Evolutionary conservation across 441 rosid species (phyloP).

Genomic region (Gossypium aridum): DNA sequence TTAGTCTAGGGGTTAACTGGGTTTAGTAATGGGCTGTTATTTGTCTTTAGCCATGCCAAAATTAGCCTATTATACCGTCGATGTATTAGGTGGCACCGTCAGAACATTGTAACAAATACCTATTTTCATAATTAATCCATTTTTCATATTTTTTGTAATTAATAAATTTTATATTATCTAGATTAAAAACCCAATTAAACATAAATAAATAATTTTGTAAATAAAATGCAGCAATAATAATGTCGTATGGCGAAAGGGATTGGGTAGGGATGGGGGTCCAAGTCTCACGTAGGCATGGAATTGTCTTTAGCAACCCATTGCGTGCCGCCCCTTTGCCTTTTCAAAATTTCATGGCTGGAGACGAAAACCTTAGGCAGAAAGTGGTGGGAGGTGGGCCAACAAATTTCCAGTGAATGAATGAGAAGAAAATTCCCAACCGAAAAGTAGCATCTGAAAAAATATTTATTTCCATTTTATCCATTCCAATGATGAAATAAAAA

Average conservation of each 20-base stretch:
- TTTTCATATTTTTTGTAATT: no score
- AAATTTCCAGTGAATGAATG: background rate
- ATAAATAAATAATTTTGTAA: no score
- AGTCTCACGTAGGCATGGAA: background rate
- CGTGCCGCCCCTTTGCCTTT: slow-evolving; percentile 17
- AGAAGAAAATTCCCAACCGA: background rate
- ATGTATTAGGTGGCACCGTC: no score
- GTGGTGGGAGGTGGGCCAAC: background rate
- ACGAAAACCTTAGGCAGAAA: background rate
- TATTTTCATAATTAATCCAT: no score
- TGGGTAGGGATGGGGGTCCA: background rate
- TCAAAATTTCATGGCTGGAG: background rate
- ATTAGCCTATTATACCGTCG: no score
- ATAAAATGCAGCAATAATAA: no score
- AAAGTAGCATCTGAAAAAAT: background rate
- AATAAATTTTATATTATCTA: no score
- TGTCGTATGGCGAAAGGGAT: background rate
- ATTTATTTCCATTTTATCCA: background rate
- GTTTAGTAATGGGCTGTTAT: no score
- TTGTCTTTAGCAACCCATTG: slow-evolving; percentile 1
- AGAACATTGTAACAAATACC: no score
- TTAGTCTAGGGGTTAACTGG: no score
- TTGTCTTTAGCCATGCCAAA: no score
- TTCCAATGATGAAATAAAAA: background rate
- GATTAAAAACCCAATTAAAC: no score